Base-by-base conservation (phyloP, 1,284 basidiomycete species). In the Malassezia furfur region DNA sequence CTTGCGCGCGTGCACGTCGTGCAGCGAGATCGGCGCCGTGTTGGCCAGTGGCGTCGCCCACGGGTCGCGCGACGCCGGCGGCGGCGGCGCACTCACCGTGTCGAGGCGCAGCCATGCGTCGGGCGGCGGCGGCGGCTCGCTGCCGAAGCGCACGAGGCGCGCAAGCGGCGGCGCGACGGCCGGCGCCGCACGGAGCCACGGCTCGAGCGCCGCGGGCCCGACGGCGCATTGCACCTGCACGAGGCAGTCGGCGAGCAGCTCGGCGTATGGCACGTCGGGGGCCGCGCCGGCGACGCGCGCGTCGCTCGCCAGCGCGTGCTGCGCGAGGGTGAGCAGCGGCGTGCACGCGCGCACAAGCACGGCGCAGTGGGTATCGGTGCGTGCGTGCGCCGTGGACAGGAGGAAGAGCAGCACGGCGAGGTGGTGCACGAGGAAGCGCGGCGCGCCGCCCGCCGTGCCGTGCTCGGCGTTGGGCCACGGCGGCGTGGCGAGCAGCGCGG, bases 91-190 rank as follows among this genome's bases (percentile, higher is more conserved):
- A 15, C 15, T 22, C 8, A 30, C 21, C 21, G 37, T 28, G 14
- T 54, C 52, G n/a, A 54, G 32, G 15, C 39, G 38, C 21, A 30
- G 5, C 52, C 52, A 54, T 3, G 39, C 5, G 10, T 48, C 22
- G 19, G 21, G 21, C 3, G 14, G 31, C 22, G 35, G 12, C 6
- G 35, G 3, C n/a, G 14, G 11, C 14, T n/a, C 25, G 30, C 22
- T 19, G 22, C 10, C 19, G 35, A 6, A 32, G 17, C 45, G 45
- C 36, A 38, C 47, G 34, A 38, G 34, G 35, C 37, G 47, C 37
- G 19, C 34, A 12, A 37, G 21, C 28, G 28, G 14, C 7, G 5
- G 21, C 21, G 34, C 11, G 7, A 38, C 47, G 14, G 14, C 15
- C 14, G 47, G 45, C 35, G 45, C 34, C 12, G n/a, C 11, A 11